These are phyloP conservation scores for Parasitella parasitica DNA, from an alignment of 371 early-diverging fungal genomes.

Conservation along the genomic window DNA sequence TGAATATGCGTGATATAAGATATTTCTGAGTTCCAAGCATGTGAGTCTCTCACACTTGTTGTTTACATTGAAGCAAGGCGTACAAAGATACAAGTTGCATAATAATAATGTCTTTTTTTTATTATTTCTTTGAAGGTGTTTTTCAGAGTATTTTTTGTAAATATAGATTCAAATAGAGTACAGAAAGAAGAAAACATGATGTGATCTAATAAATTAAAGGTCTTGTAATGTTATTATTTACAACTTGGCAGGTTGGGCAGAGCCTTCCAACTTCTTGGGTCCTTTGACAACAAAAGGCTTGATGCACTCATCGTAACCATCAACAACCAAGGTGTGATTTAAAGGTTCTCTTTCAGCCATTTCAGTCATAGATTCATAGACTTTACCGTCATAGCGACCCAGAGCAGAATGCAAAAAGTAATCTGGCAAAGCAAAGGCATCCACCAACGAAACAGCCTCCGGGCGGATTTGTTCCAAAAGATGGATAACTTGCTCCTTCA, in stretches of 20 bases:
- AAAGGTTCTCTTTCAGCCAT: slow-evolving; percentile 74
- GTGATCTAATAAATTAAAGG: neutral
- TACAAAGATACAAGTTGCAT: neutral
- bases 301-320: slow-evolving; percentile 58
- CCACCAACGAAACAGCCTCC: slow-evolving; percentile 73
- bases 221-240: slow-evolving; percentile 8
- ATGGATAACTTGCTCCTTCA: slow-evolving; percentile 49
- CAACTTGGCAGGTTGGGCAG: slow-evolving; percentile 17
- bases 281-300: slow-evolving; percentile 49
- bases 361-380: slow-evolving; percentile 70
- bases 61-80: too few relatives aligned
- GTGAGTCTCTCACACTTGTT: slow-evolving; percentile 30
- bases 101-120: neutral
- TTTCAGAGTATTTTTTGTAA: neutral
- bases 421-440: slow-evolving; percentile 78
- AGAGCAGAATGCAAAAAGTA: slow-evolving; percentile 75
- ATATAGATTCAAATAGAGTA: neutral
- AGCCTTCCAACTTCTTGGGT: neutral
- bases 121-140: neutral
- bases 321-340: slow-evolving; percentile 57
- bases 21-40: slow-evolving; percentile 63
- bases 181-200: neutral
- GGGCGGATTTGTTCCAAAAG: slow-evolving; percentile 63
- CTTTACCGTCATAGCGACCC: slow-evolving; percentile 73
- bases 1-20: neutral